phyloP scores from a whole-genome alignment of 1,139 yeast genomes.

The Dujonia santamariae region DNA sequence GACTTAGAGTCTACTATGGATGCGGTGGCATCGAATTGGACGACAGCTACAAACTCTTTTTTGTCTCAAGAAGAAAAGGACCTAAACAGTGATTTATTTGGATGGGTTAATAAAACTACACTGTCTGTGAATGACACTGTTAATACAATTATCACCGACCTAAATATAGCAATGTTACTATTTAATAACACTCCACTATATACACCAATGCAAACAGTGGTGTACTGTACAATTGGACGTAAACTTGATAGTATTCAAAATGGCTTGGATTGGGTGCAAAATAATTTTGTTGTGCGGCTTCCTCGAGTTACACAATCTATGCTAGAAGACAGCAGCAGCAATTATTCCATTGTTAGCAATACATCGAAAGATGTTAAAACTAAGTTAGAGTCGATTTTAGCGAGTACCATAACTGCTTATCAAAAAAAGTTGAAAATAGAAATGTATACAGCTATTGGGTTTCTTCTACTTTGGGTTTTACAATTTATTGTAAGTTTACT shows the following conservation, averaged over 20 bases:
- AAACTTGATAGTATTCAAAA: conserved; percentile 62
- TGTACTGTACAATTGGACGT: conserved; percentile 75
- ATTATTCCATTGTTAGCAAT: too few relatives aligned
- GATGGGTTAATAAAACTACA: conserved; percentile 60
- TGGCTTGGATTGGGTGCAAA: conserved; percentile 78
- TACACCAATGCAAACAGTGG: conserved; percentile 59
- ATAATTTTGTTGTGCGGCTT: conserved; percentile 55
- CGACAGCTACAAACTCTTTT: conserved; percentile 21
- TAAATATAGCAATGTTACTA: conserved; percentile 35
- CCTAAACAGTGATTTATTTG: conserved; percentile 64
- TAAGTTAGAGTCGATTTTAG: conserved; percentile 2
- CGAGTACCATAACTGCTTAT: conserved; percentile 26
- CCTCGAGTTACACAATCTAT: conserved; percentile 47
- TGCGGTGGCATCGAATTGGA: conserved; percentile 13
- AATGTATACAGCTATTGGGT: conserved; percentile 37
- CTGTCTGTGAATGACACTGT: conserved; percentile 54
- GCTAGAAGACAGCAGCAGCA: too few relatives aligned
- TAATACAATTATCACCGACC: conserved; percentile 40
- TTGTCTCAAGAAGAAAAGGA: conserved; percentile 28
- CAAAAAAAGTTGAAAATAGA: conserved; percentile 39
- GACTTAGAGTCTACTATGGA: conserved; percentile 1
- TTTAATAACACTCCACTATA: conserved; percentile 43
- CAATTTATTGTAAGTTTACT: conserved; percentile 41
- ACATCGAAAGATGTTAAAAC: background rate
- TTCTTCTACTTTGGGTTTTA: conserved; percentile 48